phyloP scores from a whole-genome alignment of 2,329 filamentous ascomycete species.

The Penicillium concentricum region DNA sequence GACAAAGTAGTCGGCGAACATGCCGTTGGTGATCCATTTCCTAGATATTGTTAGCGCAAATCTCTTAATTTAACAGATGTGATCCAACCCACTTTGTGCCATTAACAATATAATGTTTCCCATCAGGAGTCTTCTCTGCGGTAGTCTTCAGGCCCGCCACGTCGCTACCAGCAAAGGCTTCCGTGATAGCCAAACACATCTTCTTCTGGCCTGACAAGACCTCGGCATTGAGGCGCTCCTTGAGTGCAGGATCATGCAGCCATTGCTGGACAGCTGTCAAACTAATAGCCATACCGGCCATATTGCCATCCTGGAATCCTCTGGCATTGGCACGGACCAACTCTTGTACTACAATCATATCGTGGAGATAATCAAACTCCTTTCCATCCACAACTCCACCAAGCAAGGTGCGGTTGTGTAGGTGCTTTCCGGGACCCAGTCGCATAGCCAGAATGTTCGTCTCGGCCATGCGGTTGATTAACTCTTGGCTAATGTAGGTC shows the following conservation, averaged over 20 bases:
- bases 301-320: conserved; percentile 83
- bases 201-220: conserved; percentile 80
- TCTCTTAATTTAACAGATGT: neutral
- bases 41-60: conserved; percentile 50
- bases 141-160: conserved; percentile 78
- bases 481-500: conserved; percentile 64
- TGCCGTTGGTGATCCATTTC: conserved; percentile 85
- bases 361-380: conserved; percentile 86
- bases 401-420: conserved; percentile 68
- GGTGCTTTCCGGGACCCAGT: conserved; percentile 76
- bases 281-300: conserved; percentile 82
- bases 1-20: conserved; percentile 80
- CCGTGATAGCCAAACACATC: conserved; percentile 83
- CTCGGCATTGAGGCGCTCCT: conserved; percentile 67
- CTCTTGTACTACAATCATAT: conserved; percentile 74
- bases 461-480: conserved; percentile 77
- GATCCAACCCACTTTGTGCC: conserved; percentile 36
- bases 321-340: conserved; percentile 67
- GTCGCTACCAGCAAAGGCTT: conserved; percentile 82
- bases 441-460: conserved; percentile 77
- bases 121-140: conserved; percentile 71
- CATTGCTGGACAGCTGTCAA: conserved; percentile 79
- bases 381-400: conserved; percentile 70
- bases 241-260: conserved; percentile 65
- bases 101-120: conserved; percentile 65